These are phyloP conservation scores for Datura wrightii DNA, from an alignment of 257 asterid species.

Conservation along the genomic window DNA sequence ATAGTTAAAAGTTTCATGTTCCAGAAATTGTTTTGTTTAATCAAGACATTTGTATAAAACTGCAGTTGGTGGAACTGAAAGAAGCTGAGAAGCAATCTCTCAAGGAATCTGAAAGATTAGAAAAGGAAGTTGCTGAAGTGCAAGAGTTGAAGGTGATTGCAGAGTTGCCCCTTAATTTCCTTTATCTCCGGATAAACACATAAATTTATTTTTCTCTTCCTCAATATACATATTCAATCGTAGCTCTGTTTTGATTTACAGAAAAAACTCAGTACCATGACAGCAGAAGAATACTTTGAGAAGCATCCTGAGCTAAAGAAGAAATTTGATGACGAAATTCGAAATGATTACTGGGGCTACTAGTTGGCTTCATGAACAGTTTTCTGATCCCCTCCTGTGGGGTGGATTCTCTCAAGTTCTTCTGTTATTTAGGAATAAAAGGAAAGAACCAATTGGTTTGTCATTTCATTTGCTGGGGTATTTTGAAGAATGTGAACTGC, in stretches of 20 bases:
- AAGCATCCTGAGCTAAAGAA: constrained; percentile 95
- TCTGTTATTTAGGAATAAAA: constrained; percentile 58
- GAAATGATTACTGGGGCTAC: constrained; percentile 57
- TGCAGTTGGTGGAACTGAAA: constrained; percentile 91
- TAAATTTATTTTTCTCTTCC: neutral
- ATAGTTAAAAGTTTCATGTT: neutral
- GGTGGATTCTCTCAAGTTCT: constrained; percentile 45
- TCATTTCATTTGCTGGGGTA: constrained; percentile 37
- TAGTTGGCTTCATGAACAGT: constrained; percentile 22
- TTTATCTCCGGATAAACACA: neutral
- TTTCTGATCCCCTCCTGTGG: constrained; percentile 20
- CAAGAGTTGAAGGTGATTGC: constrained; percentile 77
- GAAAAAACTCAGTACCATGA: constrained; percentile 87
- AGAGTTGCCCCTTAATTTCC: neutral
- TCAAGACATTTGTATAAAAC: constrained; percentile 27
- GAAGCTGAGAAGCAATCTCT: constrained; percentile 80
- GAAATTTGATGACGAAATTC: constrained; percentile 58
- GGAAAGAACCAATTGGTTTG: constrained; percentile 37
- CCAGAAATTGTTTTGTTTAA: neutral
- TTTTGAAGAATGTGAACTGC: constrained; percentile 42
- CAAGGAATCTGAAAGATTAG: constrained; percentile 83
- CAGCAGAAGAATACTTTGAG: constrained; percentile 91
- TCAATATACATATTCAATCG: neutral
- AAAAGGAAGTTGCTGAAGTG: constrained; percentile 85
- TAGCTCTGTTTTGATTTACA: constrained; percentile 47